Evolutionary conservation across 73 alveolate genomes (phyloP).

Genomic region (Diophrys sp.): DNA sequence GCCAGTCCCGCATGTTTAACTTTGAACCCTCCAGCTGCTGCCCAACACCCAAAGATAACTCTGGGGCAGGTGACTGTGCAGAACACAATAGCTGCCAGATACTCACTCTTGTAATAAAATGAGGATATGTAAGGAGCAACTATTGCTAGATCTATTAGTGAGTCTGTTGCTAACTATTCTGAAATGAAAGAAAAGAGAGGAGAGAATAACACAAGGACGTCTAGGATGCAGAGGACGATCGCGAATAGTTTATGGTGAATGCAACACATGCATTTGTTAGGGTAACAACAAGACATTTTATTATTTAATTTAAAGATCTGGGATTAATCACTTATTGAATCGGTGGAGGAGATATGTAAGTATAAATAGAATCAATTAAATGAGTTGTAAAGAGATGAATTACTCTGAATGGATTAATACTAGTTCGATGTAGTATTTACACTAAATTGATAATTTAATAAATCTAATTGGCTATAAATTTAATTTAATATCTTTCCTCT

Average conservation of each 20-base stretch:
- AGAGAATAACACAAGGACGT: not conserved
- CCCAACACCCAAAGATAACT: not conserved
- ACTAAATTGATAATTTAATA: too few relatives aligned
- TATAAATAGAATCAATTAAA: too few relatives aligned
- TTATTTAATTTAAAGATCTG: too few relatives aligned
- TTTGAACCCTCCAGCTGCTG: not conserved
- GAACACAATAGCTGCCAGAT: not conserved
- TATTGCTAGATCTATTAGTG: not conserved
- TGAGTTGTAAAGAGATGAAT: too few relatives aligned
- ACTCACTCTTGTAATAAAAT: not conserved
- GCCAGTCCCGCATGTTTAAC: not conserved
- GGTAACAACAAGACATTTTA: not conserved
- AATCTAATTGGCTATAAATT: too few relatives aligned
- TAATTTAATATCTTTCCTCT: too few relatives aligned
- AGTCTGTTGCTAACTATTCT: not conserved
- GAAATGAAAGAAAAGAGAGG: not conserved
- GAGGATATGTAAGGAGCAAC: not conserved
- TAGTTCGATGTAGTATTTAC: too few relatives aligned
- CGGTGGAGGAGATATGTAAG: too few relatives aligned
- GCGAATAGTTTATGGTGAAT: not conserved
- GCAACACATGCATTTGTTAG: not conserved
- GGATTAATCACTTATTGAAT: too few relatives aligned
- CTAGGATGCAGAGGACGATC: not conserved
- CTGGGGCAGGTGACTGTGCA: not conserved
- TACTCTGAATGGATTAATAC: too few relatives aligned